phyloP scores from a whole-genome alignment of 768 basidiomycete species.

The Phaffia tasmanica region DNA sequence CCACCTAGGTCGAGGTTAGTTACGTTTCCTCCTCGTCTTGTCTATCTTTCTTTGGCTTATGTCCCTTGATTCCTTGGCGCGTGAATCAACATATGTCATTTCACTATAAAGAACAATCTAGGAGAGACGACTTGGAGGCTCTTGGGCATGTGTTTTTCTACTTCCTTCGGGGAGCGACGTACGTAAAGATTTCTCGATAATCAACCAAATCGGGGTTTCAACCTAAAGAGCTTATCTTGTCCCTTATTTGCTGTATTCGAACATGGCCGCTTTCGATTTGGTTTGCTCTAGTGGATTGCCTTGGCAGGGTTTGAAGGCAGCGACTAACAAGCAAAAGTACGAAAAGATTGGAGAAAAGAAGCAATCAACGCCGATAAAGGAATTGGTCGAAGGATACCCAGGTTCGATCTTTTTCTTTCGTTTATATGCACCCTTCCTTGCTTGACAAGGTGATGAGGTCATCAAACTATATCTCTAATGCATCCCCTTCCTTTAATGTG shows the following conservation, averaged over 20 bases:
- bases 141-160: slow-evolving; percentile 99
- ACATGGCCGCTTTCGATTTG: not conserved
- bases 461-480: slow-evolving; percentile 27
- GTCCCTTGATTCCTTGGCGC: not conserved
- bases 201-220: too few relatives aligned
- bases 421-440: slow-evolving; percentile 4
- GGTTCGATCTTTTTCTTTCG: slow-evolving; percentile 44
- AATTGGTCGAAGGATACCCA: slow-evolving; percentile 89
- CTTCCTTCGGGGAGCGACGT: slow-evolving; percentile 63
- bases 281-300: slow-evolving; percentile 52
- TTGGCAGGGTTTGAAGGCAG: slow-evolving; percentile 98
- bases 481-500: not conserved
- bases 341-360: slow-evolving; percentile 99
- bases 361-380: slow-evolving; percentile 94
- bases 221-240: too few relatives aligned
- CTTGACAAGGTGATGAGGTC: not conserved
- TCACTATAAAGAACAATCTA: slow-evolving; percentile 47
- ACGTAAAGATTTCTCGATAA: not conserved
- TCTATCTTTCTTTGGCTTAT: not conserved
- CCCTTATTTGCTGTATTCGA: too few relatives aligned
- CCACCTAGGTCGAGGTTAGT: slow-evolving; percentile 90
- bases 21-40: slow-evolving; percentile 24
- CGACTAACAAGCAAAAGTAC: slow-evolving; percentile 99
- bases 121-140: slow-evolving; percentile 96
- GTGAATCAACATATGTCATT: not conserved